Evolutionary conservation across 2,329 filamentous ascomycete genomes (phyloP), one percentile per base, ranked within the genome.

Genomic region (Claviceps paspali): DNA sequence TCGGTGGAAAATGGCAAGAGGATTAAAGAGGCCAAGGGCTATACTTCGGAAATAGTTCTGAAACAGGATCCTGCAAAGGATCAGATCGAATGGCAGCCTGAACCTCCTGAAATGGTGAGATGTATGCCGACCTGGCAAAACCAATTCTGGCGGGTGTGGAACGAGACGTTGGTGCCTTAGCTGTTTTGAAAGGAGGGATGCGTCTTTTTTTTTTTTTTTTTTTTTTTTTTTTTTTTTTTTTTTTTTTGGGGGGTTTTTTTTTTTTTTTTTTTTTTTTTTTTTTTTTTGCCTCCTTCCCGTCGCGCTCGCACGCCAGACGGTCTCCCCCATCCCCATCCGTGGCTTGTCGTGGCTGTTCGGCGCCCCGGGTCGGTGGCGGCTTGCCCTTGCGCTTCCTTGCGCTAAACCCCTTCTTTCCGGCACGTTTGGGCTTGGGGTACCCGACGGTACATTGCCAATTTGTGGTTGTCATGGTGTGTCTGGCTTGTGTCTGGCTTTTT

Each of bases 11-110:
- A 53, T 3, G 64, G 57, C 1, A 52, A 46, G 33, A 51, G 50
- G 39, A 63, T 71, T 27, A 76, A 75, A 50, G 45, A 53, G 8
- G 41, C 56, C 3, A 70, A 70, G 47, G 70, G 73, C 0, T 71
- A 63, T 48, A 59, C 62, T 1, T 57, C 59, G 0, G 50, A 57
- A 6, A 59, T 53, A 48, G 49, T 52, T 0, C 28, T 38, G 6
- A 15, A 35, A 1, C 55, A 59, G 38, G 48, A 53, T 4, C 43
- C 45, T 6, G 45, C 41, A n/a, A 48, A 46, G 15, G 45, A 50
- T 17, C 45, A 36, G 27, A 62, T 73, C 31, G 47, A 57, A 4
- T 73, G 67, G 68, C 45, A 53, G 11, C 41, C 31, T 1, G 45
- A 55, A 5, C 66, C 68, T 4, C 69, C 69, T 0, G 53, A 54